Base-by-base conservation (phyloP, 106 monocot genomes). In the Dendrobium chrysotoxum region DNA sequence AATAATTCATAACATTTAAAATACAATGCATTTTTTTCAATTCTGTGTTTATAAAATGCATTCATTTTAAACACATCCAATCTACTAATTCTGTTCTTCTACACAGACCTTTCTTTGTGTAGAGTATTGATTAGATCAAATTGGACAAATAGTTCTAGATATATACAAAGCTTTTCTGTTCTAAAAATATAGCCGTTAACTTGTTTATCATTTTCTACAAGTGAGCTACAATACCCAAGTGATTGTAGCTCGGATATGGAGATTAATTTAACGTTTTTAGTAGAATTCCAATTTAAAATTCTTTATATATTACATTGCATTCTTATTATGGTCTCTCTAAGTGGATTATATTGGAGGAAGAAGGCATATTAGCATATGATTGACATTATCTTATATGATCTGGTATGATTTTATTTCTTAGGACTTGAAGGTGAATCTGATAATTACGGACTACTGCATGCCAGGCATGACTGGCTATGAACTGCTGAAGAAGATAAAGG, bases 371-470 rank as follows among this genome's bases (percentile, higher is more conserved):
- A 35, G 35, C 3, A 35, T 35, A 35, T 35, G 35, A 35, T 35
- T 35, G 46, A 46, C 12, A 12, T 10, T 12, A 11, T 11, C 45
- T 11, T 45, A 45, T 45, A 11, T 45, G 45, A 45, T 45, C 7
- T 45, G 45, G 45, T 45, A 45, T 50, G 50, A 50, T 50, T 50
- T 74, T 41, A 23, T 50, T 21, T 75, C 81, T 78, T 70, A 85
- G 85, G 81, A 81, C 45, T 39, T 41, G 57, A 81, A 78, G 68
- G 53, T 85, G 40, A 81, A 77, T 72, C 67, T 85, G 71, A 75
- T 85, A 74, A 85, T 85, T 38, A 85, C 85, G 45, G 85, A 85
- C 67, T 85, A 85, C 55, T 72, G 85, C 81, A 85, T 85, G 85
- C 85, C 81, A 20, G 81, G 81, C 38, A 85, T 81, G 80, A 85